A percentile compares a stretch with the other conserved stretches of the same genome.
phyloP scores from a whole-genome alignment of 2,329 filamentous ascomycete genomes.

The Tolypocladium paradoxum region DNA sequence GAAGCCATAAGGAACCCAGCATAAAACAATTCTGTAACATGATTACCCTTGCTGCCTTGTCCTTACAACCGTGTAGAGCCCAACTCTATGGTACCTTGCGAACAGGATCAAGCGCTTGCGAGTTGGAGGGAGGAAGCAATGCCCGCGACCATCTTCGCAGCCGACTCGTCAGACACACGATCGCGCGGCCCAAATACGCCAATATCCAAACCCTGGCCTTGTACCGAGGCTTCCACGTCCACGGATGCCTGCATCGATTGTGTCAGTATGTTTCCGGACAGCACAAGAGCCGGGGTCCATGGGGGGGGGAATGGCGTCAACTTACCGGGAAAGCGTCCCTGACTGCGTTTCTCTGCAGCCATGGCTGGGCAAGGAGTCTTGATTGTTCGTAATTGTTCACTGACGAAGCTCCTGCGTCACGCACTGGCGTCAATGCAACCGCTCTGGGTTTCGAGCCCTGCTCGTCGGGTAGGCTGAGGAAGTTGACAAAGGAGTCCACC shows the following conservation, averaged over 20 bases:
- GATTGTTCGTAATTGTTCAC: background rate
- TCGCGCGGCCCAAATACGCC: constrained; percentile 27
- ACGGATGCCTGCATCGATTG: constrained; percentile 20
- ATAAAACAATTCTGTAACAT: background rate
- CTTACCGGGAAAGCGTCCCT: constrained; percentile 18
- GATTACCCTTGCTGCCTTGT: background rate
- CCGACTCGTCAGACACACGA: constrained; percentile 14
- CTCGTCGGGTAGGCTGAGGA: constrained; percentile 44
- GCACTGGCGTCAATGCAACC: background rate
- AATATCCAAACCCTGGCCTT: constrained; percentile 21
- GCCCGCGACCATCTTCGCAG: constrained; percentile 12
- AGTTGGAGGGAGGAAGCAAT: constrained; percentile 12
- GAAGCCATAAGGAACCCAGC: background rate
- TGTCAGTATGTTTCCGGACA: background rate
- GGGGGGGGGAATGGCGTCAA: background rate
- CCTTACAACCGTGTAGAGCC: background rate
- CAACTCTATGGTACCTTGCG: background rate
- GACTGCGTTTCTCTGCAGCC: constrained; percentile 12
- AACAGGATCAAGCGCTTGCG: background rate
- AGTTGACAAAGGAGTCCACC: constrained; percentile 72
- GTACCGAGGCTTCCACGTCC: constrained; percentile 29
- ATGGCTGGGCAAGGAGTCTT: constrained; percentile 2
- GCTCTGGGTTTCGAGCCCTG: background rate
- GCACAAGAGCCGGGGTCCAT: background rate
- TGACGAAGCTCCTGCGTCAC: background rate